Percentiles rank a stretch among this genome's conserved stretches.
Conservation (phyloP, 148 eudicot genomes). For the Camellia sinensis region DNA sequence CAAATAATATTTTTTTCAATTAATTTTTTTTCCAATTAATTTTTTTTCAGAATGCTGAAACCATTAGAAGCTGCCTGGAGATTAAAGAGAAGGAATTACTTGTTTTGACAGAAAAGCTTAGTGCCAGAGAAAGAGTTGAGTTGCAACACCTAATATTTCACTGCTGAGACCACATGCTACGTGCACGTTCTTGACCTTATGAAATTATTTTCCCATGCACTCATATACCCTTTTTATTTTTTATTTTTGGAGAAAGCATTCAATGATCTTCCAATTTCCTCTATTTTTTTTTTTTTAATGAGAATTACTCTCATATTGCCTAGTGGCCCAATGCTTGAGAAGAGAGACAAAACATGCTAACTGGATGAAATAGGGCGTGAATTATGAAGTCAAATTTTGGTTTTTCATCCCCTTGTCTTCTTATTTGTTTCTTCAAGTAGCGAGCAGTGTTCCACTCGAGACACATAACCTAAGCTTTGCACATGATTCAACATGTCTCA, state of each 20-base stretch:
- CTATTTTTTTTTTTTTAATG: not conserved
- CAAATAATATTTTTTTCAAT: too few species aligned
- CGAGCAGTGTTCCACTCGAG: too few species aligned
- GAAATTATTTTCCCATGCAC: not conserved
- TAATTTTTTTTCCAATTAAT: not conserved
- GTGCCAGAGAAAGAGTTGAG: slow-evolving; percentile 42
- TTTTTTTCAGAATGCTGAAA: slow-evolving; percentile 61
- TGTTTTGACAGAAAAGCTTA: slow-evolving; percentile 46
- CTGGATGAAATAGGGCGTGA: too few species aligned
- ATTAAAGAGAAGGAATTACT: slow-evolving; percentile 55
- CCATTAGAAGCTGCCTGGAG: slow-evolving; percentile 49
- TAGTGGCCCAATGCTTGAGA: too few species aligned
- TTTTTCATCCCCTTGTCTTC: too few species aligned
- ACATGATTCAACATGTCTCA: too few species aligned
- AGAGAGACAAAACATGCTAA: too few species aligned
- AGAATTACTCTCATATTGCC: too few species aligned
- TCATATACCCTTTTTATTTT: not conserved
- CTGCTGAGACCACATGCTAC: not conserved
- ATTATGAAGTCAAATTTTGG: too few species aligned
- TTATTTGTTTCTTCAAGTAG: too few species aligned
- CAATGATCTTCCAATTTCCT: not conserved
- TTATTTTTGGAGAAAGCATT: too few species aligned
- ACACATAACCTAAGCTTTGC: too few species aligned
- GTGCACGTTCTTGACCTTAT: not conserved
- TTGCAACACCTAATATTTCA: not conserved